Percentiles rank a stretch among this genome's conserved stretches.
These are phyloP conservation scores for Echria macrotheca DNA, from an alignment of 495 filamentous ascomycete genomes.

Conservation along the genomic window DNA sequence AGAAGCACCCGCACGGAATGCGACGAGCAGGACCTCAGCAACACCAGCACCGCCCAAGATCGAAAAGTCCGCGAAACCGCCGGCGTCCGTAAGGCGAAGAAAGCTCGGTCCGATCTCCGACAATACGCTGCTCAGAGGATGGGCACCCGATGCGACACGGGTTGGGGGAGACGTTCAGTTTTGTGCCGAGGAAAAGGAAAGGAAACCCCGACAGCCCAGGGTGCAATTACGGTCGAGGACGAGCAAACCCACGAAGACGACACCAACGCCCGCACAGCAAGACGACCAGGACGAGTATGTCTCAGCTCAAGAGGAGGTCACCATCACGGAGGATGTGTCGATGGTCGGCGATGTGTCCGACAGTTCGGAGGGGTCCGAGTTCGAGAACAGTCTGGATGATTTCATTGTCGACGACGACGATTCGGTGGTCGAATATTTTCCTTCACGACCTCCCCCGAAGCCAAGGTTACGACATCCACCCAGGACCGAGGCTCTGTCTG, in stretches of 20 bases:
- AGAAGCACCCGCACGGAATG: neutral
- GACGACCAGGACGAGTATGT: slow-evolving; percentile 12
- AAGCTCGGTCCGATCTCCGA: slow-evolving; percentile 19
- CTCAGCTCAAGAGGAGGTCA: slow-evolving; percentile 22
- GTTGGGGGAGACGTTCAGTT: neutral
- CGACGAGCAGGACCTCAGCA: neutral
- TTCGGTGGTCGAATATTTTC: slow-evolving; percentile 1
- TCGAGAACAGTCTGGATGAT: slow-evolving; percentile 10
- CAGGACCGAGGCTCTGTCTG: too few relatives aligned
- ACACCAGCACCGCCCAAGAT: neutral
- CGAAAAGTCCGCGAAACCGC: slow-evolving; percentile 4
- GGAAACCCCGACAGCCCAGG: slow-evolving; percentile 3
- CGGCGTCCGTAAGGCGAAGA: slow-evolving; percentile 16
- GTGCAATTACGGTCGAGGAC: slow-evolving; percentile 21
- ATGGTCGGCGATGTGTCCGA: slow-evolving; percentile 15
- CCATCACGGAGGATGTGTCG: slow-evolving; percentile 20
- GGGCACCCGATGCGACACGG: slow-evolving; percentile 16
- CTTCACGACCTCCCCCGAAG: slow-evolving; percentile 7
- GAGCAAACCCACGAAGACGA: slow-evolving; percentile 14
- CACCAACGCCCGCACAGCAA: slow-evolving; percentile 13
- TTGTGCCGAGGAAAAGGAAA: neutral
- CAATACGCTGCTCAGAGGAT: slow-evolving; percentile 19
- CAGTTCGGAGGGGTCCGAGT: slow-evolving; percentile 15
- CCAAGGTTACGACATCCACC: neutral
- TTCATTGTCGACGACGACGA: slow-evolving; percentile 15